Evolutionary conservation across 176 grass and related monocot genomes (phyloP), one percentile per base, ranked within the genome.

Genomic region (Elymus sibiricus): DNA sequence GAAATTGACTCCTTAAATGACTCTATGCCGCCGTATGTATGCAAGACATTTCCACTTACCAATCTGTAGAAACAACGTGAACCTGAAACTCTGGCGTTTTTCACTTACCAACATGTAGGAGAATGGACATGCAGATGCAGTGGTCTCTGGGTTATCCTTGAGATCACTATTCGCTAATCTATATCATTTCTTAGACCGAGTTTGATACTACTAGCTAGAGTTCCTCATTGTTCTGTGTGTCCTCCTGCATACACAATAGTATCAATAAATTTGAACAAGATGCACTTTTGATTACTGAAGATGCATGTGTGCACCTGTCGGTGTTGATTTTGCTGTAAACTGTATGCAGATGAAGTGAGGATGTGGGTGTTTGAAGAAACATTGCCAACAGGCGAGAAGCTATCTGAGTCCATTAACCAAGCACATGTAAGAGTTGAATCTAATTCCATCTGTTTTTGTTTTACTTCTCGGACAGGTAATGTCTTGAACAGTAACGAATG

Each of bases 351-450:
- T 91, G 95, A 98, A 89, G 93, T 95, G 17, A 89, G 91, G 71
- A 95, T 98, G 89, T 98, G 96, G 96, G 93, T 98, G 24, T 92
- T 89, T 86, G 96, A 98, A 87, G 96, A 98, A 73, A 92, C 66
- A 60, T 87, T 95, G 34, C 93, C 85, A 1, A 90, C 74, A 38
- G 96, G 93, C 35, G 89, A 92, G 51, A 98, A 94, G 73, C 88
- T 98, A 19, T 98, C 96, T 4, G 86, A 94, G 62, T 89, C 88
- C 85, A 95, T 98, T 89, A 98, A 94, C 39, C 37, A 92, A 89
- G 70, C 69, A 22, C 86, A 94, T 91, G 93, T 98, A 86, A 85
- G 84, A 85, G 13, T 39, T 66, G 0, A 70, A 74, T 58, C 64
- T 80, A 35, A 8, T 38, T 79, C 26, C 26, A 24, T 88, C 24